Evolutionary conservation across 192 early-diverging fungal genomes (phyloP), one percentile per base, ranked within the genome.

Genomic region (Pilobolus umbonatus): DNA sequence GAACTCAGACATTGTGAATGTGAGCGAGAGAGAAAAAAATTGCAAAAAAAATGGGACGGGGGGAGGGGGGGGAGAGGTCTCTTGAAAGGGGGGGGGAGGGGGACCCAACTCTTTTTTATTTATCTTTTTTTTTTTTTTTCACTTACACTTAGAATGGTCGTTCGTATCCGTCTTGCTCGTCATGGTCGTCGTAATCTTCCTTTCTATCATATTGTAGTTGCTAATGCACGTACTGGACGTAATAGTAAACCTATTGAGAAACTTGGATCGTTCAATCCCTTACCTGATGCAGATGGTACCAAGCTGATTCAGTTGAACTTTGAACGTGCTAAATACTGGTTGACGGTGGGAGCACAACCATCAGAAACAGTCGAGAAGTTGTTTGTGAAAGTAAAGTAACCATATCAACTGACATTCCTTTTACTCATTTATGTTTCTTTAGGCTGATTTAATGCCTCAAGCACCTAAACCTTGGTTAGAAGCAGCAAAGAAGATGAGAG

Each of bases 311-410:
- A 89, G 32, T 74, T 96, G 48, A 86, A 95, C 63, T 78, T 85
- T 72, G 89, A 87, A 34, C 85, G 95, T 31, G 88, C 89, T 69
- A 95, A 98, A 72, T 95, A 99, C 72, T 99, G 96, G 96, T 73
- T 99, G 42, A 88, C 87, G 17, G 92, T 92, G 22, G 96, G 96
- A 8, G 96, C 96, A n/a, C 90, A 95, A 77, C 94, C 94, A 3
- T 84, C 85, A n/a, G 88, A 92, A 29, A 75, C 85, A 38, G 96
- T 95, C n/a, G 84, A 82, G 22, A 90, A 87, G 64, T 69, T 99
- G 70, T 73, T 99, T 19, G 86, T 83, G 54, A 90, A 90, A 85
- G 88, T 90, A 67, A 32, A 24, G 32, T 7, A 42, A 55, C 8
- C 19, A 15, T 24, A 54, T 34, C 24, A 7, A 28, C 4, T 14